Percentiles rank a stretch among this genome's conserved stretches.
Evolutionary conservation across 306 rosid species (phyloP).

Genomic region (cucumber (Cucumis sativus)): DNA sequence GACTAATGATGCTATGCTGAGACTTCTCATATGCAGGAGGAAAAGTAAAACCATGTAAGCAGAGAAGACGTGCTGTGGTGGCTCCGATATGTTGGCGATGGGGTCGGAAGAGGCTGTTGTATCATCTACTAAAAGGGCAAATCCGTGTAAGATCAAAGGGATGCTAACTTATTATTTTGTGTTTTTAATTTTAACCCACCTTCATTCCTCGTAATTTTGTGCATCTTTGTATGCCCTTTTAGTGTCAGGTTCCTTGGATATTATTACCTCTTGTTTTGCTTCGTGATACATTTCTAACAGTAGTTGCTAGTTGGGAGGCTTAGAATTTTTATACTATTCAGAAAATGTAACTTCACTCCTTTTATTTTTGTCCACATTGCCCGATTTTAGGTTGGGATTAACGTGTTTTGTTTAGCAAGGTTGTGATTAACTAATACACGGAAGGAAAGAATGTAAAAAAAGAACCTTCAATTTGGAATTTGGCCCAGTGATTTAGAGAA

Average conservation of each 20-base stretch:
- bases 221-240: not conserved
- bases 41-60: not conserved
- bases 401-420: too few species aligned
- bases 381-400: not conserved
- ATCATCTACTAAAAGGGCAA: conserved; percentile 18
- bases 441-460: too few species aligned
- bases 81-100: conserved; percentile 23
- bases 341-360: not conserved
- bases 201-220: not conserved
- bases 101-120: conserved; percentile 22
- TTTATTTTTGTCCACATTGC: not conserved
- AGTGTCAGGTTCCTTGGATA: not conserved
- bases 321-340: not conserved
- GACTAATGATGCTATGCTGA: not conserved
- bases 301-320: not conserved
- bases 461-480: too few species aligned
- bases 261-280: not conserved
- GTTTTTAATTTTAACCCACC: not conserved
- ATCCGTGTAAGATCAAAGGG: not conserved
- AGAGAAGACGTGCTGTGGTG: not conserved
- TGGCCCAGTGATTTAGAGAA: too few species aligned
- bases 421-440: not conserved
- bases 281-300: not conserved
- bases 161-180: not conserved
- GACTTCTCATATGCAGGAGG: not conserved